These are phyloP conservation scores for Verticillium dahliae DNA, from an alignment of 2,329 filamentous ascomycete genomes.

Conservation along the genomic window DNA sequence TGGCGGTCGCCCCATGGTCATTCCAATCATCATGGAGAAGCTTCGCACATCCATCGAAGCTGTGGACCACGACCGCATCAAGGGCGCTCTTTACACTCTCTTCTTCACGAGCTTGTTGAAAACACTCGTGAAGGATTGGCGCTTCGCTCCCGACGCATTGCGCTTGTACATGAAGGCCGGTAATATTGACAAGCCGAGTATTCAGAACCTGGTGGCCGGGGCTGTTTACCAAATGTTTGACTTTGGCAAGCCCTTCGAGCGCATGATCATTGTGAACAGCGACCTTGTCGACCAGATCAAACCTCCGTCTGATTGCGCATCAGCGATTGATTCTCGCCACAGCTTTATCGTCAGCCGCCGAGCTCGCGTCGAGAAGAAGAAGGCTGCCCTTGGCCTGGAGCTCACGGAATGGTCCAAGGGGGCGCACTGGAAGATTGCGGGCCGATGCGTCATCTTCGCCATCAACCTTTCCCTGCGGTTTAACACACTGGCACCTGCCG, in stretches of 20 bases:
- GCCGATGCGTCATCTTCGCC: constrained; percentile 81
- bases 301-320: constrained; percentile 57
- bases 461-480: constrained; percentile 90
- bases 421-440: constrained; percentile 95
- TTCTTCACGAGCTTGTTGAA: constrained; percentile 84
- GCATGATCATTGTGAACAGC: constrained; percentile 76
- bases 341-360: constrained; percentile 70
- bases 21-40: constrained; percentile 75
- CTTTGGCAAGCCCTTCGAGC: constrained; percentile 82
- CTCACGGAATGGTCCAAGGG: constrained; percentile 69
- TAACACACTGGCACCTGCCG: constrained; percentile 72
- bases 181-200: constrained; percentile 86
- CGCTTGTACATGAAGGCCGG: constrained; percentile 84
- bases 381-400: constrained; percentile 72
- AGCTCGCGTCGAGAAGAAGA: constrained; percentile 73
- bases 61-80: constrained; percentile 85
- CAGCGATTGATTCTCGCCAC: constrained; percentile 59
- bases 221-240: constrained; percentile 84
- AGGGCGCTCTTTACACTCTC: constrained; percentile 87
- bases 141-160: constrained; percentile 86
- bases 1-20: constrained; percentile 80
- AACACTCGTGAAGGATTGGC: constrained; percentile 87
- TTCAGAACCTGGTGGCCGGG: constrained; percentile 79
- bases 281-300: constrained; percentile 64
- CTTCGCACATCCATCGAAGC: constrained; percentile 72